These are phyloP conservation scores for Phytopythium oedochilum DNA, from an alignment of 352 stramenopile genomes.

Conservation along the genomic window DNA sequence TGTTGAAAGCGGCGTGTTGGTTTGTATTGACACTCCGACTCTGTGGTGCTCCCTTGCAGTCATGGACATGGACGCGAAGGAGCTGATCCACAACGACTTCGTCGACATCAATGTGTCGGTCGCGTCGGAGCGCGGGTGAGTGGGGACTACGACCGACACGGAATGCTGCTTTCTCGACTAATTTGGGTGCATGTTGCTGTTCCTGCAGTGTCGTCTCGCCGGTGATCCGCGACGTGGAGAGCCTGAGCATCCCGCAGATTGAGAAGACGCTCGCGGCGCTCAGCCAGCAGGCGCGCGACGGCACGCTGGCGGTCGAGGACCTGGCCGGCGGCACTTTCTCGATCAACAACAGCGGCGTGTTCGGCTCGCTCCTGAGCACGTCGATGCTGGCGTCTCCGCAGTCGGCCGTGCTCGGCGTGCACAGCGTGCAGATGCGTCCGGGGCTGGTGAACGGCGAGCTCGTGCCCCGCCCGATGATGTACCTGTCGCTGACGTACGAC, in stretches of 20 bases:
- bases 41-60: slow-evolving; percentile 31
- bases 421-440: slow-evolving; percentile 97
- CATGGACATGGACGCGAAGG: slow-evolving; percentile 97
- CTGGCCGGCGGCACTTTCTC: slow-evolving; percentile 58
- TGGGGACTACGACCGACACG: too few relatives aligned
- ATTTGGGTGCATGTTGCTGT: slow-evolving; percentile 1
- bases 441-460: slow-evolving; percentile 92
- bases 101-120: slow-evolving; percentile 98
- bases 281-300: slow-evolving; percentile 62
- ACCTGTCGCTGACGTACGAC: slow-evolving; percentile 99
- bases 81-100: slow-evolving; percentile 99
- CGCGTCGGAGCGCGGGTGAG: slow-evolving; percentile 88
- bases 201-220: slow-evolving; percentile 92
- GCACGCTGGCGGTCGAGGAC: slow-evolving; percentile 82
- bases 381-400: slow-evolving; percentile 99
- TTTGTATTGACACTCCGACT: slow-evolving; percentile 7
- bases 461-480: slow-evolving; percentile 99
- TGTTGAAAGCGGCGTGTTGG: not conserved
- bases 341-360: slow-evolving; percentile 52
- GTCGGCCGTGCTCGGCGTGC: slow-evolving; percentile 97
- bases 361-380: slow-evolving; percentile 97
- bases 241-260: slow-evolving; percentile 95
- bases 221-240: slow-evolving; percentile 97
- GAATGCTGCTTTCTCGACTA: not conserved
- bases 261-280: slow-evolving; percentile 94